phyloP scores from a whole-genome alignment of 192 early-diverging fungal species.

The Chytriomyces sp. region DNA sequence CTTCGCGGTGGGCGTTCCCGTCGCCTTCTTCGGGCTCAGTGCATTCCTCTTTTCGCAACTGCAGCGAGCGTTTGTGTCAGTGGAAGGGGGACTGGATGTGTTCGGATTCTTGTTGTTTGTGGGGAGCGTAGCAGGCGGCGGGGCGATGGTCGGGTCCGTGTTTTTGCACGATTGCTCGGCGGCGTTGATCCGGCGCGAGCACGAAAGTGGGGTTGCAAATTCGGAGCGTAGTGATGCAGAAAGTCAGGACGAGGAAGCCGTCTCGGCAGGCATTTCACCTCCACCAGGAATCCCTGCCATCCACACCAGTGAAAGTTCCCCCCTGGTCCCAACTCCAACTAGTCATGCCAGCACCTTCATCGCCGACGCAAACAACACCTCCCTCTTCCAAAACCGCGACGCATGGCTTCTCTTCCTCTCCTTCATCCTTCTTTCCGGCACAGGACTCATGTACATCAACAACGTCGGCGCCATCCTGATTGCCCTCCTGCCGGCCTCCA shows the following conservation, averaged over 20 bases:
- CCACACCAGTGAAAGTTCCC: not conserved
- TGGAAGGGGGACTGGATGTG: conserved; percentile 16
- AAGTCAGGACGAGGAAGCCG: not conserved
- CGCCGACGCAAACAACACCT: not conserved
- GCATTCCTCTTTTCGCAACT: conserved; percentile 47
- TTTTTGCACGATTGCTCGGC: conserved; percentile 19
- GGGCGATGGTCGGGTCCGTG: not conserved
- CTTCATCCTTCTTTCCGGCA: conserved; percentile 37
- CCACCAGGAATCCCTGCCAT: no score
- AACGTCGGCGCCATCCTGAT: conserved; percentile 46
- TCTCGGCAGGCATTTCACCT: not conserved
- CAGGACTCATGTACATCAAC: conserved; percentile 55
- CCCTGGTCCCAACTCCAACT: not conserved
- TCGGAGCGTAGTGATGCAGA: not conserved
- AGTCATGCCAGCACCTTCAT: not conserved
- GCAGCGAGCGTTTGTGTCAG: conserved; percentile 24
- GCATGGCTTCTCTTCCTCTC: conserved; percentile 41
- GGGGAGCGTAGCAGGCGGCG: conserved; percentile 23
- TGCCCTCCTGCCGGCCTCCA: conserved; percentile 10
- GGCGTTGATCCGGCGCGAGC: not conserved
- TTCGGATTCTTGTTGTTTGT: conserved; percentile 40
- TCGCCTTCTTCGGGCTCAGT: conserved; percentile 44
- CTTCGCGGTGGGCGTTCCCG: conserved; percentile 42
- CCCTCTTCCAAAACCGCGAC: conserved; percentile 30
- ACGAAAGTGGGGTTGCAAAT: not conserved